These are phyloP conservation scores for Podaxis rugospora DNA, from an alignment of 768 basidiomycete species.

Conservation along the genomic window DNA sequence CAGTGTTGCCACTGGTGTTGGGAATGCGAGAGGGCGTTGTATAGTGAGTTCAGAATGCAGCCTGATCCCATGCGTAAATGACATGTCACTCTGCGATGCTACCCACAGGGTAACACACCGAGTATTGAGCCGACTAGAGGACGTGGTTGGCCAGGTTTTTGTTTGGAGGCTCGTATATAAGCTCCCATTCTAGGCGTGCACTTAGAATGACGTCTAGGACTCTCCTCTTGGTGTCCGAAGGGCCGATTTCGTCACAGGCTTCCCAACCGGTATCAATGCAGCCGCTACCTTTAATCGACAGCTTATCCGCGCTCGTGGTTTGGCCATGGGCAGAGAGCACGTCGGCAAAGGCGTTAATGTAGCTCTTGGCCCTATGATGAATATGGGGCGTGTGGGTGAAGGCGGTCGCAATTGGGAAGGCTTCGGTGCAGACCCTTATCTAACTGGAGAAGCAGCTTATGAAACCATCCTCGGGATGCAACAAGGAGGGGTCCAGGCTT, in stretches of 20 bases:
- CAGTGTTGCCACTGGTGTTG: conserved; percentile 60
- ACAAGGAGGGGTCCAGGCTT: conserved; percentile 74
- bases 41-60: conserved; percentile 40
- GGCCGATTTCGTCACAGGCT: conserved; percentile 69
- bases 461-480: conserved; percentile 89
- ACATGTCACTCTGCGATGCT: neutral
- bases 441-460: conserved; percentile 70
- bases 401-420: conserved; percentile 95
- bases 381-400: conserved; percentile 76
- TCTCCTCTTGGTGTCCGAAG: conserved; percentile 79
- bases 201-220: conserved; percentile 32
- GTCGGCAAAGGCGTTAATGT: conserved; percentile 81
- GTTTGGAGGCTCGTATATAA: conserved; percentile 49
- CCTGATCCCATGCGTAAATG: neutral
- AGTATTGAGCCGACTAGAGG: conserved; percentile 35
- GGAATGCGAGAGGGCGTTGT: conserved; percentile 59
- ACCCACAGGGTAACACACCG: conserved; percentile 50
- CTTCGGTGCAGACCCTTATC: conserved; percentile 88
- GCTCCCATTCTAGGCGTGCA: neutral
- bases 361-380: conserved; percentile 81
- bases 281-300: conserved; percentile 79
- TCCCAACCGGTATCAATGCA: conserved; percentile 81
- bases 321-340: conserved; percentile 81
- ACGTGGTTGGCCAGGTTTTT: conserved; percentile 62
- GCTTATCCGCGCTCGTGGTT: conserved; percentile 71